Evolutionary conservation across 306 rosid genomes (phyloP), one percentile per base, ranked within the genome.

Genomic region (Bauhinia variegata): DNA sequence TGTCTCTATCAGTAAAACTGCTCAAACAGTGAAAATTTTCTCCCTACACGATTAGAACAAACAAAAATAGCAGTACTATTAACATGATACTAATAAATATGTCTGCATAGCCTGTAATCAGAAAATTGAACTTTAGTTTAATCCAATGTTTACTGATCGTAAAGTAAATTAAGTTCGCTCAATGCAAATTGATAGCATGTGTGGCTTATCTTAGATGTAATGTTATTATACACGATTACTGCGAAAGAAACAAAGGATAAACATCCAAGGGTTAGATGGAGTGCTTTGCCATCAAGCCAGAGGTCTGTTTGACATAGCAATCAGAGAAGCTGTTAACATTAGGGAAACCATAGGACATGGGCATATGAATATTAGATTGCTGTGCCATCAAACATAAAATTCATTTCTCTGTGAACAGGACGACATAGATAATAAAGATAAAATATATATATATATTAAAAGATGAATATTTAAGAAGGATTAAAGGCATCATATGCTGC

Each of bases 401-500:
- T 31, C 6, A 6, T 54, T 13, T 16, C 8, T 3, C 59, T 53
- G 12, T 23, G 28, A 23, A 23, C 28, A 23, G 28, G 28, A 23
- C 28, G 28, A 23, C 28, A 23, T 23, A 23, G 28, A 23, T 23
- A 2, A 23, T 23, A 23, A 23, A 23, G 28, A 30, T 8, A 28
- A 4, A 30, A 54, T 57, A 8, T 54, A 3, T n/a, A n/a, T n/a
- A n/a, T n/a, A n/a, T n/a, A n/a, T n/a, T n/a, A n/a, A n/a, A n/a
- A n/a, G n/a, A n/a, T 14, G 44, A 16, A 44, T 3, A 51, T 37
- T 37, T 17, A 41, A 62, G 16, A 63, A 47, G 43, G 38, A 18
- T 14, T 31, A n/a, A 64, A 59, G 60, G 61, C 39, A 6, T 18
- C 17, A 37, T 52, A 67, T 44, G 46, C 32, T 6, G 54, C 84